phyloP scores from a whole-genome alignment of 176 grass and related monocot genomes.

The Zea luxurians region DNA sequence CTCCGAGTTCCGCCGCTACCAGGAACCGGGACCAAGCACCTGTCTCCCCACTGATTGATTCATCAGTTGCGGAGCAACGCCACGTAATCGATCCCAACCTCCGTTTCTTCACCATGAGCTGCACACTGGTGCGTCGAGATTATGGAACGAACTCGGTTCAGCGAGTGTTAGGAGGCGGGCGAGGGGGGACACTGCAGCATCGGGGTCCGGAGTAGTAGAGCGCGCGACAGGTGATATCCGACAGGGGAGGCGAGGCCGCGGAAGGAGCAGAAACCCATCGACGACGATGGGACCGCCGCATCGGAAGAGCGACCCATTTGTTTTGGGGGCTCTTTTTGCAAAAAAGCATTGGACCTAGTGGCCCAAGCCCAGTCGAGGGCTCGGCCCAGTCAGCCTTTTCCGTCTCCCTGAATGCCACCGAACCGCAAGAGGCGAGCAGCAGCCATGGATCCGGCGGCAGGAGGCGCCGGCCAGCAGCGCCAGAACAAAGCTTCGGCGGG shows the following conservation, averaged over 20 bases:
- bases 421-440: slow-evolving; percentile 31
- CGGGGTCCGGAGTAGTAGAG: background rate
- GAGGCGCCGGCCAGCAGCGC: slow-evolving; percentile 33
- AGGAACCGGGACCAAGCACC: background rate
- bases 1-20: background rate
- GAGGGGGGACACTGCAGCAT: background rate
- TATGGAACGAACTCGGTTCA: too few relatives aligned
- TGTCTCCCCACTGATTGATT: background rate
- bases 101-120: background rate
- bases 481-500: slow-evolving; percentile 41
- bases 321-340: background rate
- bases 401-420: slow-evolving; percentile 26
- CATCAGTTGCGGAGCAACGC: background rate
- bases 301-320: background rate
- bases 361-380: background rate
- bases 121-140: background rate
- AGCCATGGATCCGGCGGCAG: slow-evolving; percentile 35
- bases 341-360: background rate
- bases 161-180: background rate
- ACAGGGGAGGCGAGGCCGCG: background rate
- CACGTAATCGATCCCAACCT: background rate
- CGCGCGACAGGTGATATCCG: background rate
- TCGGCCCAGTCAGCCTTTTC: background rate
- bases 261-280: background rate
- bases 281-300: background rate